phyloP scores from a whole-genome alignment of 2,329 filamentous ascomycete genomes.

The Fusarium armeniacum region DNA sequence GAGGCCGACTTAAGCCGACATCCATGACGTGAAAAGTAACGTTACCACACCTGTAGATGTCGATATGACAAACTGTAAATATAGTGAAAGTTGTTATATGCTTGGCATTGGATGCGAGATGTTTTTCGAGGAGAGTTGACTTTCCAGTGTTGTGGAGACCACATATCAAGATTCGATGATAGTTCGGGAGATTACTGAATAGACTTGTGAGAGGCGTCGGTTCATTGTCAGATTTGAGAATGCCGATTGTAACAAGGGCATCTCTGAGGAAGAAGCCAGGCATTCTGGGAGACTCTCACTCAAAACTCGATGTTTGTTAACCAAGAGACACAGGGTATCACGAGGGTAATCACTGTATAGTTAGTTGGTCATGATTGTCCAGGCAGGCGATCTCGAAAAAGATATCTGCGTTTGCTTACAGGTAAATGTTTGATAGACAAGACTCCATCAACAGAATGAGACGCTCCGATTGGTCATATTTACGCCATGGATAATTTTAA shows the following conservation, averaged over 20 bases:
- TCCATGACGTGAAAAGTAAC: conserved; percentile 8
- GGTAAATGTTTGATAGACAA: neutral
- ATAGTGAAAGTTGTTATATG: neutral
- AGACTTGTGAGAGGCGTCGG: neutral
- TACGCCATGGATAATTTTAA: neutral
- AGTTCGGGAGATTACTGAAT: conserved; percentile 7
- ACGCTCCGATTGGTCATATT: neutral
- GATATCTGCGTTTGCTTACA: neutral
- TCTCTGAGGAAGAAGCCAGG: neutral
- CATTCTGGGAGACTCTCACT: neutral
- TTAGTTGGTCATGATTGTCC: neutral
- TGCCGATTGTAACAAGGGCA: neutral
- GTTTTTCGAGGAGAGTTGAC: neutral
- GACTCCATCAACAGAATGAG: neutral
- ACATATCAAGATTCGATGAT: conserved; percentile 5
- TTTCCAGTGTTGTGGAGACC: conserved; percentile 3
- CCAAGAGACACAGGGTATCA: neutral
- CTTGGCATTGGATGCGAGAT: neutral
- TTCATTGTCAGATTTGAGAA: neutral
- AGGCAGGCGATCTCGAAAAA: neutral
- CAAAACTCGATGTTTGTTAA: neutral
- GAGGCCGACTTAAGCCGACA: neutral
- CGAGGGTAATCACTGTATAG: neutral
- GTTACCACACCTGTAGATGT: neutral
- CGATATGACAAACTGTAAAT: neutral